phyloP scores from a whole-genome alignment of 768 basidiomycete species.

The Russula earlei region DNA sequence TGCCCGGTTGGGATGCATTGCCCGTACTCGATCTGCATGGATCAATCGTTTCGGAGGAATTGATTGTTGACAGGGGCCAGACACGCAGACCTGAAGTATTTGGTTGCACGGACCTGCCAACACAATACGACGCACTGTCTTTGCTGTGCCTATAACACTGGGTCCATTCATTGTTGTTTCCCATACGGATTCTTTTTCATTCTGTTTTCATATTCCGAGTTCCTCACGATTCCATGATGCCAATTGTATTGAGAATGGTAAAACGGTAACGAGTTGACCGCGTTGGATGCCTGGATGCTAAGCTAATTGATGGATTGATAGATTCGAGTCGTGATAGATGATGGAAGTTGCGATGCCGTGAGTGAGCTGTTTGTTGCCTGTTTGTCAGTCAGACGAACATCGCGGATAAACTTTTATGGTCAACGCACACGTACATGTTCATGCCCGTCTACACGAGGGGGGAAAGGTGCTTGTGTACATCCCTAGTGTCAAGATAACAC shows the following conservation, averaged over 20 bases:
- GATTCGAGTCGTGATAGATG: not conserved
- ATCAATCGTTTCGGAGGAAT: conserved; percentile 28
- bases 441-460: not conserved
- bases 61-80: conserved; percentile 28
- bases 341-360: not conserved
- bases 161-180: not conserved
- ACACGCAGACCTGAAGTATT: conserved; percentile 23
- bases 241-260: not conserved
- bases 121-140: conserved; percentile 18
- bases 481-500: not conserved
- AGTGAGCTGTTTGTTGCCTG: not conserved
- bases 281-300: not conserved
- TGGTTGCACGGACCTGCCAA: conserved; percentile 17
- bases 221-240: not conserved
- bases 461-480: not conserved
- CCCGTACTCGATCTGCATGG: conserved; percentile 56
- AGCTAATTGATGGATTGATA: not conserved
- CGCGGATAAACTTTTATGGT: too few species aligned
- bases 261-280: not conserved
- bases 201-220: not conserved
- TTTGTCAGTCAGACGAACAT: not conserved
- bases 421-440: not conserved
- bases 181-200: not conserved
- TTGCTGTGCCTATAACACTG: conserved; percentile 19
- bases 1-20: conserved; percentile 46